Evolutionary conservation across 2,329 filamentous ascomycete genomes (phyloP), one percentile per base, ranked within the genome.

Genomic region (Nigrograna mackinnonii): DNA sequence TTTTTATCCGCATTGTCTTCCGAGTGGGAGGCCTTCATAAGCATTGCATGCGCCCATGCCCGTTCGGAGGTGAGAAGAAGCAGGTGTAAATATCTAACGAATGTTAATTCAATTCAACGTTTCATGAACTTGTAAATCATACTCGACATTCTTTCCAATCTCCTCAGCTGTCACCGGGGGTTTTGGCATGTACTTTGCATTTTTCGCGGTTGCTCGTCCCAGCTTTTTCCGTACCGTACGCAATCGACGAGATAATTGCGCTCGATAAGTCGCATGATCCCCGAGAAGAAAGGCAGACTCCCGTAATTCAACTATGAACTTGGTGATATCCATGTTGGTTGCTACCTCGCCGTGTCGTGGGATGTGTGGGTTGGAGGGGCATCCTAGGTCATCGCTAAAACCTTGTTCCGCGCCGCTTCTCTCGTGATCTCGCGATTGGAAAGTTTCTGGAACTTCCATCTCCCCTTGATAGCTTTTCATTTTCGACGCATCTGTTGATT

Each of bases 31-130:
- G 89, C 82, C 71, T 95, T 96, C 79, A 96, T 90, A 64, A 87
- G 84, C 91, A 97, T 95, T 44, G 91, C 92, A 68, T 96, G 86
- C 26, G 94, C 92, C 89, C 91, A 97, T 38, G 91, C 89, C 51
- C 94, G 83, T 74, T 99, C 94, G 47, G 91, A 85, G 28, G 84
- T 88, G 60, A 96, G 83, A 43, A 99, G 79, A 22, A 92, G 77
- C n/a, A 96, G 77, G 54, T 87, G 79, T 36, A 85, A 81, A 70
- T 85, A 89, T 69, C 89, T 95, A 56, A 14, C 2, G 3, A 2
- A 7, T 20, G 16, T 44, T 30, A 35, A 22, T 35, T 21, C 17
- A 36, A 35, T 34, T 24, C n/a, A 35, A 2, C 20, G 14, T 4
- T 4, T 9, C n/a, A 33, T 33, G 31, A 33, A 33, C 31, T 13